Evolutionary conservation across 768 basidiomycete species (phyloP), one percentile per base, ranked within the genome.

Genomic region (Rhodosporidiobolus odoratus): DNA sequence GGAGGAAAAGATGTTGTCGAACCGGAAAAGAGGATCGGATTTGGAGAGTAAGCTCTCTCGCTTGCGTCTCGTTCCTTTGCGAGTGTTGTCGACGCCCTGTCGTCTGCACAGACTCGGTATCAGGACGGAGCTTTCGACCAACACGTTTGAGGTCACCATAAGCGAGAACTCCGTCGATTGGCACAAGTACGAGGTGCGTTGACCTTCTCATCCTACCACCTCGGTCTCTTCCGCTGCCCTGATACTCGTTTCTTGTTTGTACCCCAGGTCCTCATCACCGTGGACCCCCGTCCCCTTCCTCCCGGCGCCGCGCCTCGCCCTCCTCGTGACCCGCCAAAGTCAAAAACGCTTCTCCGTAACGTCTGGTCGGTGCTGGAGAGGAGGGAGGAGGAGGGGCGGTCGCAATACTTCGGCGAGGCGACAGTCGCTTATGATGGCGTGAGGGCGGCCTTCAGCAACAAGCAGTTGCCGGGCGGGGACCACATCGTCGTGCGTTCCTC

Each of bases 131-230:
- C n/a, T n/a, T n/a, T n/a, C n/a, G n/a, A n/a, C n/a, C 19, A 68
- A 68, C 45, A 40, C 35, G 2, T 62, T 62, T 35, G 30, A 48
- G 23, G 25, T 68, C 17, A 2, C 1, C 9, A 25, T 68, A n/a
- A 15, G 45, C 10, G 32, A 68, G 41, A 41, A 23, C 23, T 17
- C 8, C 3, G 35, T 12, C 3, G 10, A 3, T 1, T 69, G 68
- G 68, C 63, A 32, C 37, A 69, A 69, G 34, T 63, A 69, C 62
- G 62, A 69, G 62, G 68, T 45, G 38, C 21, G 68, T 2, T n/a
- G 23, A 4, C n/a, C 38, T 30, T 15, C 59, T 38, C 53, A 2
- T 43, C 8, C 32, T 34, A 15, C 12, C 30, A n/a, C 10, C 30
- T 40, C 27, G 3, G 12, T 0, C n/a, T 16, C 27, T 7, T 7